Conservation (phyloP, 2,329 filamentous ascomycete genomes). For the Colletotrichum destructivum region DNA sequence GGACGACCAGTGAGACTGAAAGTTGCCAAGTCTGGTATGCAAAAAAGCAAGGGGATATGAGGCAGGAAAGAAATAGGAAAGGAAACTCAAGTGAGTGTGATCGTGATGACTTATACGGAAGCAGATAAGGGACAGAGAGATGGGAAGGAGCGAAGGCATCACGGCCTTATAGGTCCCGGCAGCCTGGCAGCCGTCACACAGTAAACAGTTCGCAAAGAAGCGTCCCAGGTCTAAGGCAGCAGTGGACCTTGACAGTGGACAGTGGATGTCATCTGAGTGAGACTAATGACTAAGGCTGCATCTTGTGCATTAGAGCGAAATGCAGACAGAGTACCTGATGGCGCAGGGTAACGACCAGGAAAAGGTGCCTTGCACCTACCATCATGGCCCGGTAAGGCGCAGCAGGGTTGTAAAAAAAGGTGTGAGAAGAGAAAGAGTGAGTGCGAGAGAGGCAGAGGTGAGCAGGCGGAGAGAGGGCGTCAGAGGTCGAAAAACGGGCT, state of each 20-base stretch:
- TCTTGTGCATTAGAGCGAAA: conserved; percentile 45
- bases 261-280: conserved; percentile 42
- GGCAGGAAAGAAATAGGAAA: conserved; percentile 47
- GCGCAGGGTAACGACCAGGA: conserved; percentile 44
- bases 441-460: conserved; percentile 18
- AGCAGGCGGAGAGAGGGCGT: conserved; percentile 36
- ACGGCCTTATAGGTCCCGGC: conserved; percentile 68
- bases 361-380: conserved; percentile 46
- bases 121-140: conserved; percentile 40
- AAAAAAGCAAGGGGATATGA: conserved; percentile 41
- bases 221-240: conserved; percentile 46
- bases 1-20: conserved; percentile 25
- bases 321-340: conserved; percentile 42
- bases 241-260: conserved; percentile 39
- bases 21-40: conserved; percentile 34
- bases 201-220: conserved; percentile 46
- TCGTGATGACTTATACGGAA: conserved; percentile 42
- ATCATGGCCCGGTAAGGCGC: conserved; percentile 38
- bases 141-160: conserved; percentile 59
- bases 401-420: conserved; percentile 27
- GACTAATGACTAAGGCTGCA: conserved; percentile 46
- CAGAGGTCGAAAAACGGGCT: conserved; percentile 48
- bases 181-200: conserved; percentile 54
- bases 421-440: conserved; percentile 36
- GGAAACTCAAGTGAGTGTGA: conserved; percentile 45